Evolutionary conservation across 345 rosid genomes (phyloP).

Genomic region (Sisymbrium altissimum): DNA sequence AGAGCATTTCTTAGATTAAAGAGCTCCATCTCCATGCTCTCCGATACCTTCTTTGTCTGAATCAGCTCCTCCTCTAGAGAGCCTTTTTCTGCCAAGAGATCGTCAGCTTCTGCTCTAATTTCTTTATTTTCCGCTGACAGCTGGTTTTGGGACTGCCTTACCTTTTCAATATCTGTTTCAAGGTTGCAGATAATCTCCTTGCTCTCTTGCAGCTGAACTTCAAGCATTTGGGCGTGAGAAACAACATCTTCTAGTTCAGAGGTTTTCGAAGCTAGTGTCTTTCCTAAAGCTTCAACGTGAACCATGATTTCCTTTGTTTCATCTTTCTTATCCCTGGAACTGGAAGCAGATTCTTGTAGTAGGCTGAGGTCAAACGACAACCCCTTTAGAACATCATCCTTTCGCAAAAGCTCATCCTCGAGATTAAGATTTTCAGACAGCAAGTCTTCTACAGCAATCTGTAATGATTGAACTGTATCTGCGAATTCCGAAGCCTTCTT

Average conservation of each 20-base stretch:
- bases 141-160: constrained; percentile 33
- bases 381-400: constrained; percentile 78
- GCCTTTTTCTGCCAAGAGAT: constrained; percentile 44
- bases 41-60: constrained; percentile 45
- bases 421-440: constrained; percentile 53
- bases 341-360: constrained; percentile 90
- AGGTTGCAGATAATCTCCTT: constrained; percentile 44
- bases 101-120: constrained; percentile 50
- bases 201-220: constrained; percentile 65
- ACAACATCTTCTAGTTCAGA: constrained; percentile 55
- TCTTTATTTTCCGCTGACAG: constrained; percentile 48
- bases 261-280: constrained; percentile 56
- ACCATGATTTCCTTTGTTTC: constrained; percentile 63
- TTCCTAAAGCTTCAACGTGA: constrained; percentile 64
- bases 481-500: constrained; percentile 45
- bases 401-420: constrained; percentile 66
- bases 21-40: constrained; percentile 73
- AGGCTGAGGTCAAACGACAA: constrained; percentile 79
- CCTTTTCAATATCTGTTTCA: constrained; percentile 42
- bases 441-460: constrained; percentile 47
- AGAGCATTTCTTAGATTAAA: constrained; percentile 53
- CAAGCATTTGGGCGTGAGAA: constrained; percentile 49
- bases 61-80: constrained; percentile 53
- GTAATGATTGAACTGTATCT: constrained; percentile 51
- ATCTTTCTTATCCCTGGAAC: constrained; percentile 71